Evolutionary conservation across 495 filamentous ascomycete genomes (phyloP).

Genomic region (Hypoxylon lenormandii): DNA sequence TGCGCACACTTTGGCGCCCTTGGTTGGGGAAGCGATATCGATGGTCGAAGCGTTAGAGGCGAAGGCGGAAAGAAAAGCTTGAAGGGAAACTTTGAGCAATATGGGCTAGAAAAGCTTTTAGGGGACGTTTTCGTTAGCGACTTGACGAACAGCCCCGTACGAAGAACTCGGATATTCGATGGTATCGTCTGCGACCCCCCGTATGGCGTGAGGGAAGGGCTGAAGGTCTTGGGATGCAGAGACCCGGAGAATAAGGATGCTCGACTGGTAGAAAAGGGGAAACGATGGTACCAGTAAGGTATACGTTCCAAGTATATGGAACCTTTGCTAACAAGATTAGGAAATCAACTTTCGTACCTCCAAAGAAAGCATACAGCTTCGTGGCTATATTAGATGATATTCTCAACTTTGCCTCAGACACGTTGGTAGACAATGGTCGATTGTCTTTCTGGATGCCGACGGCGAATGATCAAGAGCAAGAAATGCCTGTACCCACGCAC

Average conservation of each 20-base stretch:
- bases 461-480: conserved; percentile 77
- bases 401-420: conserved; percentile 78
- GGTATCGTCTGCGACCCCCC: conserved; percentile 97
- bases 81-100: conserved; percentile 84
- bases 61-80: conserved; percentile 66
- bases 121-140: conserved; percentile 86
- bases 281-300: conserved; percentile 74
- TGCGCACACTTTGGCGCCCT: conserved; percentile 88
- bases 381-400: conserved; percentile 89
- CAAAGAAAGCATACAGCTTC: conserved; percentile 92
- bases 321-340: conserved; percentile 55
- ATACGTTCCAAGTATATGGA: background rate
- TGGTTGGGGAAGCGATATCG: conserved; percentile 88
- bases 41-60: conserved; percentile 85
- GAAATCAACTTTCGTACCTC: conserved; percentile 81
- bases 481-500: conserved; percentile 81
- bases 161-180: conserved; percentile 75
- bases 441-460: conserved; percentile 98
- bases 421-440: conserved; percentile 84
- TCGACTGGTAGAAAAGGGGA: conserved; percentile 75
- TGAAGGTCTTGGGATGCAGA: conserved; percentile 83
- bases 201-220: conserved; percentile 94
- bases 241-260: conserved; percentile 72
- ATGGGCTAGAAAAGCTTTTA: conserved; percentile 72
- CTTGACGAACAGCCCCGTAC: conserved; percentile 86